Evolutionary conservation across 2,329 filamentous ascomycete genomes (phyloP).

Genomic region (Fusarium papillatum): DNA sequence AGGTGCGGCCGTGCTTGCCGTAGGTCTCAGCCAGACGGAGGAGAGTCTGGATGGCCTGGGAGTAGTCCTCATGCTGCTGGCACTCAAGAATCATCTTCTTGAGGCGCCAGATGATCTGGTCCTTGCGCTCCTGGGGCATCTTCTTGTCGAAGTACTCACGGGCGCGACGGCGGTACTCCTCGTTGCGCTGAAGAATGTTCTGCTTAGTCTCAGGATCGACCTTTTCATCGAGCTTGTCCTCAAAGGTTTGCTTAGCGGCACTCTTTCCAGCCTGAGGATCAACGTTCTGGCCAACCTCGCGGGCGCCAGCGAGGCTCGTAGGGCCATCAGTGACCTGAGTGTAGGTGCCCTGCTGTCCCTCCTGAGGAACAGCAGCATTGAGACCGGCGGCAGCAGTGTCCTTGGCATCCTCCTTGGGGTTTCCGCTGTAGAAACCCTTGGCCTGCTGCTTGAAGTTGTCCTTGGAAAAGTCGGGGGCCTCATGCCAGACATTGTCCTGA

Average conservation of each 20-base stretch:
- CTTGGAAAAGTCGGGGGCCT: constrained; percentile 82
- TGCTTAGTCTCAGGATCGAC: constrained; percentile 75
- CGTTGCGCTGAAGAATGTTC: constrained; percentile 57
- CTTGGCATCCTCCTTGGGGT: constrained; percentile 69
- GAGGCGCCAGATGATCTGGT: constrained; percentile 91
- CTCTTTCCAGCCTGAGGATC: constrained; percentile 55
- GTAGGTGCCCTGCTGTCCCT: constrained; percentile 12
- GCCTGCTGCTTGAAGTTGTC: constrained; percentile 78
- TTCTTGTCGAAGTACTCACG: constrained; percentile 87
- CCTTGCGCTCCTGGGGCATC: constrained; percentile 91
- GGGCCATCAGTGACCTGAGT: constrained; percentile 62
- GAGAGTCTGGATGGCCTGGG: constrained; percentile 90
- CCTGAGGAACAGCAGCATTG: constrained; percentile 61
- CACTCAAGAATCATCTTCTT: constrained; percentile 99
- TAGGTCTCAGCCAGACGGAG: constrained; percentile 90
- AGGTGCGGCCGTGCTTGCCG: constrained; percentile 76
- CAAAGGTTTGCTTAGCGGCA: constrained; percentile 58
- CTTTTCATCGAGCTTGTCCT: constrained; percentile 72
- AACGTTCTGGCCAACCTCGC: constrained; percentile 50
- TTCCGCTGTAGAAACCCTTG: constrained; percentile 71
- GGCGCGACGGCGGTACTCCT: constrained; percentile 62
- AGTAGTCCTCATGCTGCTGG: constrained; percentile 95
- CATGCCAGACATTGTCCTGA: constrained; percentile 94
- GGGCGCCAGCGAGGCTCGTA: constrained; percentile 52
- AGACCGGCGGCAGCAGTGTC: constrained; percentile 71